Percentiles rank a stretch among this genome's conserved stretches.
Evolutionary conservation across 495 filamentous ascomycete species (phyloP).

Genomic region (Evernia prunastri): DNA sequence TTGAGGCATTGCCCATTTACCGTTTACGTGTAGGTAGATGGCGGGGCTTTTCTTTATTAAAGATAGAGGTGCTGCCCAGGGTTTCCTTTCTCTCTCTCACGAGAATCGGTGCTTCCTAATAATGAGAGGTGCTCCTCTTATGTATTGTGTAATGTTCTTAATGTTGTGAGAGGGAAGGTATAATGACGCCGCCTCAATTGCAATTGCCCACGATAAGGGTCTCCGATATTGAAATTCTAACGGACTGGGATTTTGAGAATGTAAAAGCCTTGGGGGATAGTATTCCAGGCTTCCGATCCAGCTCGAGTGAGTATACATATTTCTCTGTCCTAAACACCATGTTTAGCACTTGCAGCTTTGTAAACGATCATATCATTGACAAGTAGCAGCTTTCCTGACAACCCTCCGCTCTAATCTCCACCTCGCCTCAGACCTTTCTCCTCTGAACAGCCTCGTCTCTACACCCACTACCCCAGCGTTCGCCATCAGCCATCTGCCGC

Average conservation of each 20-base stretch:
- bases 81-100: background rate
- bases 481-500: constrained; percentile 12
- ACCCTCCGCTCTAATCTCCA: constrained; percentile 29
- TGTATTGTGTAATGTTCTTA: constrained; percentile 1
- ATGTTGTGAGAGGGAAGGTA: background rate
- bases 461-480: constrained; percentile 23
- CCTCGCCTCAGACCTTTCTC: constrained; percentile 24
- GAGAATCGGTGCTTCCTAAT: background rate
- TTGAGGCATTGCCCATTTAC: background rate
- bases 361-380: background rate
- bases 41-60: background rate
- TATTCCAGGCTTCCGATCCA: constrained; percentile 27
- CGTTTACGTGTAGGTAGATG: background rate
- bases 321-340: background rate
- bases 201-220: constrained; percentile 20
- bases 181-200: constrained; percentile 9
- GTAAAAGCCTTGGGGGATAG: constrained; percentile 22
- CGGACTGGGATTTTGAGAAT: constrained; percentile 25
- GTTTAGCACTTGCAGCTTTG: too few species aligned
- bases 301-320: constrained; percentile 22
- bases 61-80: background rate
- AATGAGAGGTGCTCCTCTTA: background rate
- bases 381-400: constrained; percentile 26
- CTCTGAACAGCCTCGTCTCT: constrained; percentile 21
- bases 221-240: constrained; percentile 21